Evolutionary conservation across 1,284 basidiomycete genomes (phyloP), one percentile per base, ranked within the genome.

Genomic region (Prillingera fragicola): DNA sequence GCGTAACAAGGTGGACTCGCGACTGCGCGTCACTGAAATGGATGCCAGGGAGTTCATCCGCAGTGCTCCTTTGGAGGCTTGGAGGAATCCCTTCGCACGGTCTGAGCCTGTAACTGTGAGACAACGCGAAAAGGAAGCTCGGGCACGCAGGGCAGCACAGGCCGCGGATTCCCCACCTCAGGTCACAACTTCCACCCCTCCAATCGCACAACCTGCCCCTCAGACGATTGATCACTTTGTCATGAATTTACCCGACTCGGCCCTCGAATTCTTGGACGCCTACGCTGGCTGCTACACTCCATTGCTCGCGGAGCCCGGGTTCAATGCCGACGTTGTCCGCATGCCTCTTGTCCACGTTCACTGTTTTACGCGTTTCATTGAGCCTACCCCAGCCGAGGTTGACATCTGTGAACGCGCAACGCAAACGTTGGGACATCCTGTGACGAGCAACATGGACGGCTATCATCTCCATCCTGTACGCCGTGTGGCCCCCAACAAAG

Each of bases 171-270:
- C 26, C 26, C 13, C 38, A 14, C 6, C 19, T 12, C 17, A 41
- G 19, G 13, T 21, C 17, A 10, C 37, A 22, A 8, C 42, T 33
- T 24, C 35, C 33, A 15, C 28, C 18, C 28, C 41, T 13, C 25
- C 26, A 39, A 39, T 7, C 39, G 22, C 33, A 13, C 19, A 19
- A 45, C 43, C 50, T 13, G 33, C 56, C 13, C 61, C 67, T 5
- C 75, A 74, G 43, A 73, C 78, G 24, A 80, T 92, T 54, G 77
- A 82, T 18, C 94, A 96, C 67, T 95, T 88, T 62, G 83, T 97
- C 17, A 95, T 99, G 90, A 99, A 99, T 69, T 76, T 99, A 18
- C 95, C 95, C 3, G 90, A 88, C 48, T 84, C 83, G 21, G 92
- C 94, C 0, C 80, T 97, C 47, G 78, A 81, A 39, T 97, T 98